These are phyloP conservation scores for sorghum (Sorghum bicolor) DNA, from an alignment of 176 grass and related monocot genomes.

Conservation along the genomic window DNA sequence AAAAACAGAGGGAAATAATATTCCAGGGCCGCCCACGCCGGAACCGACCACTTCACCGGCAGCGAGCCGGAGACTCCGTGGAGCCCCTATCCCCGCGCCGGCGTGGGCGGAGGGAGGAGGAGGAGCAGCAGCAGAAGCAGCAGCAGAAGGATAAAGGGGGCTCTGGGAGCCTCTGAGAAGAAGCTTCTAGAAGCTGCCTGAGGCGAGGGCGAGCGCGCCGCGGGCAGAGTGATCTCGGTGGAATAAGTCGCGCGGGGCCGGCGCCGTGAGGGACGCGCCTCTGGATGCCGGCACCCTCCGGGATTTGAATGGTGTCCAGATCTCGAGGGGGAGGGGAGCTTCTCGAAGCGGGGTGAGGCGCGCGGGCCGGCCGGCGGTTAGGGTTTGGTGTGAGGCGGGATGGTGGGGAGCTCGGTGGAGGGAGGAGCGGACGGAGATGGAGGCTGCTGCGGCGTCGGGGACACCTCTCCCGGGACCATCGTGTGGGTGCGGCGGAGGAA, in stretches of 20 bases:
- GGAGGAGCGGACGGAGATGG: constrained; percentile 51
- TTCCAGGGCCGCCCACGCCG: constrained; percentile 33
- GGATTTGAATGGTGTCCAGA: constrained; percentile 65
- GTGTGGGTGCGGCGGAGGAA: constrained; percentile 98
- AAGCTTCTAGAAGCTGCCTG: constrained; percentile 38
- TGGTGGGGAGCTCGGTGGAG: constrained; percentile 55
- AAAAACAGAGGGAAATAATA: constrained; percentile 23
- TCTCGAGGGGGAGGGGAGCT: constrained; percentile 50
- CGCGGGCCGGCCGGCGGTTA: constrained; percentile 21
- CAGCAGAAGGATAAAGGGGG: background rate
- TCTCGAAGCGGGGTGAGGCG: constrained; percentile 48
- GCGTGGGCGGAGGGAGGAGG: background rate
- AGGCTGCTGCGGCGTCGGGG: constrained; percentile 52
- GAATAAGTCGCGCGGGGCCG: constrained; percentile 13
- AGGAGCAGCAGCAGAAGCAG: background rate
- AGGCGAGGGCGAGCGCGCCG: background rate
- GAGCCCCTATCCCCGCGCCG: background rate
- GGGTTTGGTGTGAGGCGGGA: constrained; percentile 48
- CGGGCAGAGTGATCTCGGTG: constrained; percentile 33
- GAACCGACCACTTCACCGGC: constrained; percentile 36
- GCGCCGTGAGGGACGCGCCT: constrained; percentile 11
- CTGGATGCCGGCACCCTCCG: constrained; percentile 35
- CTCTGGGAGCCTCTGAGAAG: background rate
- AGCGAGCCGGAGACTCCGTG: constrained; percentile 28
- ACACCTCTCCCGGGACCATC: constrained; percentile 85